A percentile compares a stretch with the other conserved stretches of the same genome.
Evolutionary conservation across 1,139 yeast genomes (phyloP).

Genomic region (Blastobotrys serpentis): DNA sequence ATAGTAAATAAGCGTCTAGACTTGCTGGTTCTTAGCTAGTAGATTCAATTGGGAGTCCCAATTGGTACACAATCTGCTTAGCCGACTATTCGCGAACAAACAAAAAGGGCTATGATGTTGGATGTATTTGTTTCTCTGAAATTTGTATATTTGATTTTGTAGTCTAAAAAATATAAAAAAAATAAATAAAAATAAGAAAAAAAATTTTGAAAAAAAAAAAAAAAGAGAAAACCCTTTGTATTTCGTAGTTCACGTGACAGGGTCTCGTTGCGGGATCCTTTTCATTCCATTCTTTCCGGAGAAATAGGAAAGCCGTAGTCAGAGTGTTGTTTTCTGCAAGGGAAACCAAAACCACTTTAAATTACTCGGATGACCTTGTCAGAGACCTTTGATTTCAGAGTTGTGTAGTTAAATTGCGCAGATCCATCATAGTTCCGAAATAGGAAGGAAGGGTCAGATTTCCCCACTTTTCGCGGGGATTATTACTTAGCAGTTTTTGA

Average conservation of each 20-base stretch:
- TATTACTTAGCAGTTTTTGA: not conserved
- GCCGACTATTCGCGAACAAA: slow-evolving; percentile 2
- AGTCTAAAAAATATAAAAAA: slow-evolving; percentile 6
- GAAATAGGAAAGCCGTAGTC: no score
- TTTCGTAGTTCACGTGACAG: no score
- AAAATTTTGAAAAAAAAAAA: slow-evolving; percentile 4
- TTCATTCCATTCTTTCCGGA: no score
- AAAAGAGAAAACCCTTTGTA: not conserved
- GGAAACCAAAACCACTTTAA: no score
- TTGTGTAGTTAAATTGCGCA: no score
- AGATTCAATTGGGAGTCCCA: slow-evolving; percentile 8
- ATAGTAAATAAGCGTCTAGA: slow-evolving; percentile 17
- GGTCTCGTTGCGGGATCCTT: no score
- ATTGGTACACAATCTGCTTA: slow-evolving; percentile 4
- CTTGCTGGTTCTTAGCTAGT: slow-evolving; percentile 16
- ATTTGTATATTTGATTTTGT: slow-evolving; percentile 2
- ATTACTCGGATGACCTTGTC: no score
- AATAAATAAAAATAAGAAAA: slow-evolving; percentile 8
- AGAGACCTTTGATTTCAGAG: no score
- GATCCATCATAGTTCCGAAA: not conserved
- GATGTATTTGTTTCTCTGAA: slow-evolving; percentile 4
- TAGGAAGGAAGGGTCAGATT: not conserved
- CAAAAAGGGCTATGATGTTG: not conserved
- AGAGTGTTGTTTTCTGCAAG: no score
- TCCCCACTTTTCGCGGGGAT: slow-evolving; percentile 4